phyloP scores from a whole-genome alignment of 176 grass and related monocot genomes.

The Zoysia pacifica region DNA sequence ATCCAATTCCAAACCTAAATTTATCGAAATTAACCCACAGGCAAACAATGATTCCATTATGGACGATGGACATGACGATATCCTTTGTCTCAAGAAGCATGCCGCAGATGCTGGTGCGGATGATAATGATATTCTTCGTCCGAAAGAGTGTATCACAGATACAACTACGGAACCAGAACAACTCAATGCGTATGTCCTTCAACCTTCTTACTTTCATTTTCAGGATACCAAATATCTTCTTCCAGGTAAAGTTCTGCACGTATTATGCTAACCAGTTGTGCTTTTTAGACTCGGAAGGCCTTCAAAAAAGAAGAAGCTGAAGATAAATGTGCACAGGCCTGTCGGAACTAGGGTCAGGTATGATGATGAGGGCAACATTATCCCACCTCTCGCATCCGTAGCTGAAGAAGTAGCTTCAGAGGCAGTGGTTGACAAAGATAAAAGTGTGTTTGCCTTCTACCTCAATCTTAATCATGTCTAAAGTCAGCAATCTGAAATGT shows the following conservation, averaged over 20 bases:
- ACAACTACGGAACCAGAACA: slow-evolving; percentile 39
- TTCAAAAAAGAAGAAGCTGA: slow-evolving; percentile 86
- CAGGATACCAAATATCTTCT: background rate
- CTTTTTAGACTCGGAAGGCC: slow-evolving; percentile 52
- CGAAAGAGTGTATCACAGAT: slow-evolving; percentile 47
- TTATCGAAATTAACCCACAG: slow-evolving; percentile 36
- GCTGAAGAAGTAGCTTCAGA: slow-evolving; percentile 57
- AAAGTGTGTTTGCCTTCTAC: slow-evolving; percentile 44
- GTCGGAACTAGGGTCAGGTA: slow-evolving; percentile 81
- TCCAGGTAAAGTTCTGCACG: background rate
- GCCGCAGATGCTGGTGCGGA: slow-evolving; percentile 25
- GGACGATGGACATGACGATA: slow-evolving; percentile 55
- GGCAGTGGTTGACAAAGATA: slow-evolving; percentile 53
- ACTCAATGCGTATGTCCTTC: slow-evolving; percentile 46
- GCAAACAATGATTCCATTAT: slow-evolving; percentile 19
- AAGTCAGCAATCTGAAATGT: slow-evolving; percentile 16
- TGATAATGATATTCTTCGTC: slow-evolving; percentile 54
- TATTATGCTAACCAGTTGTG: slow-evolving; percentile 20
- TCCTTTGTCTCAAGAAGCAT: slow-evolving; percentile 66
- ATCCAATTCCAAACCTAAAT: slow-evolving; percentile 26
- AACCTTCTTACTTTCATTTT: slow-evolving; percentile 17
- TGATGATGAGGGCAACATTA: slow-evolving; percentile 73
- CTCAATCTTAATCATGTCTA: background rate
- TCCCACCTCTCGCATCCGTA: slow-evolving; percentile 73
- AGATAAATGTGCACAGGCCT: slow-evolving; percentile 88